A percentile compares a stretch with the other conserved stretches of the same genome.
These are phyloP conservation scores for Obelidium mucronatum DNA, from an alignment of 192 early-diverging fungal genomes.

Conservation along the genomic window DNA sequence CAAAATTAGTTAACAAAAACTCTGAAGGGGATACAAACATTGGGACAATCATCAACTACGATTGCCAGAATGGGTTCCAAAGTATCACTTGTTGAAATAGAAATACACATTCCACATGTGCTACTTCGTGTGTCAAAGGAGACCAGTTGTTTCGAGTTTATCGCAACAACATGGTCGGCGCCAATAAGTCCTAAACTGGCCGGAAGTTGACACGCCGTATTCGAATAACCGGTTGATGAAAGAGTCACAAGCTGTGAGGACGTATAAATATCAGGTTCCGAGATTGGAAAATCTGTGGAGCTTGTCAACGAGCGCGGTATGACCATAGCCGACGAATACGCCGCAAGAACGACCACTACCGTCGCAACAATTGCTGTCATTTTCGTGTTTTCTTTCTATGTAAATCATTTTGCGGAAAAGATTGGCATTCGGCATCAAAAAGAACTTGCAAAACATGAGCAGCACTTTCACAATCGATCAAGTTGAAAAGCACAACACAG, in stretches of 20 bases:
- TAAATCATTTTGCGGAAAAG: not conserved
- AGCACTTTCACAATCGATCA: slow-evolving; percentile 56
- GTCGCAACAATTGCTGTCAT: not conserved
- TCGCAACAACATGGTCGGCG: not conserved
- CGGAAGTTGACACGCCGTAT: not conserved
- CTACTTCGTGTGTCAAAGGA: not conserved
- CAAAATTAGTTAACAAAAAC: too few relatives aligned
- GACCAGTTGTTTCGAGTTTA: not conserved
- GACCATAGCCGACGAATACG: not conserved
- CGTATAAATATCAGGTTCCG: not conserved
- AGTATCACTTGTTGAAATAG: not conserved
- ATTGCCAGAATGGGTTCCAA: not conserved
- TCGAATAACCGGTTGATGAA: not conserved
- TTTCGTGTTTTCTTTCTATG: not conserved
- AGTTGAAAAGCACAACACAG: slow-evolving; percentile 75
- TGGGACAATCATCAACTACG: slow-evolving; percentile 5
- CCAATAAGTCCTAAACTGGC: slow-evolving; percentile 4
- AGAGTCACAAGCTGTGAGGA: not conserved
- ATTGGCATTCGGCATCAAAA: slow-evolving; percentile 9
- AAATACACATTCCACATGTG: slow-evolving; percentile 11
- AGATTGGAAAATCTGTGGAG: slow-evolving; percentile 4
- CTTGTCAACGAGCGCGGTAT: not conserved
- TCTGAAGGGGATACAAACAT: not conserved
- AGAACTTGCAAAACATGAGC: slow-evolving; percentile 34
- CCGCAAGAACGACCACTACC: not conserved